Conservation (phyloP, 768 basidiomycete genomes). For the Russula olivacea region DNA sequence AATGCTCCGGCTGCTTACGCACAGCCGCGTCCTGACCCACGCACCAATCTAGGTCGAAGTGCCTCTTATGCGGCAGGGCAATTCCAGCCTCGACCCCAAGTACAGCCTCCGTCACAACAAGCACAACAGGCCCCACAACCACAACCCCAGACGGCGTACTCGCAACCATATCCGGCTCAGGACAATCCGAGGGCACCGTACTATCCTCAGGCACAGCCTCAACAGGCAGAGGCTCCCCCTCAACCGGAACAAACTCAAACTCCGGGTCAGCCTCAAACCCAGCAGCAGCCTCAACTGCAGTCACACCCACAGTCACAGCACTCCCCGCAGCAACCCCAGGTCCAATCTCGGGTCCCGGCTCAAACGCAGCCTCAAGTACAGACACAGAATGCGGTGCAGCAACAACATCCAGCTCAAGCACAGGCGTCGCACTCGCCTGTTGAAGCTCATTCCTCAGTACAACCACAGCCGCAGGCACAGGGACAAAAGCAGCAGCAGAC, state of each 20-base stretch:
- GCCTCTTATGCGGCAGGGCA: slow-evolving; percentile 2
- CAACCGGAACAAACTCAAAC: slow-evolving; percentile 16
- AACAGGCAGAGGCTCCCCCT: slow-evolving; percentile 12
- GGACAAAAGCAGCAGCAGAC: slow-evolving; percentile 36
- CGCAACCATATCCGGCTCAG: slow-evolving; percentile 25
- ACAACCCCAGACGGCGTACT: slow-evolving; percentile 30
- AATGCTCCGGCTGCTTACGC: slow-evolving; percentile 30
- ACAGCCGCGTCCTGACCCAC: slow-evolving; percentile 27
- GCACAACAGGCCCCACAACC: slow-evolving; percentile 23
- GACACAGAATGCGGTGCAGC: slow-evolving; percentile 21
- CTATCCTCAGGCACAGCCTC: slow-evolving; percentile 19
- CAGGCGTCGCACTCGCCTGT: slow-evolving; percentile 27
- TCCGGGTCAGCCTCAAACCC: slow-evolving; percentile 28
- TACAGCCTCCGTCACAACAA: slow-evolving; percentile 31
- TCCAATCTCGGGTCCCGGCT: slow-evolving; percentile 21
- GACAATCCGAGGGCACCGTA: slow-evolving; percentile 26
- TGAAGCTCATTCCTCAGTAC: slow-evolving; percentile 28
- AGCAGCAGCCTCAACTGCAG: slow-evolving; percentile 27
- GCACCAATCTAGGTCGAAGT: neutral
- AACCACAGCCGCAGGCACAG: slow-evolving; percentile 26
- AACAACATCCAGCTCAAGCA: slow-evolving; percentile 25
- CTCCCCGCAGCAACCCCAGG: slow-evolving; percentile 12
- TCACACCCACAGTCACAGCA: neutral
- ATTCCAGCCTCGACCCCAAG: slow-evolving; percentile 28
- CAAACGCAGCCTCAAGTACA: slow-evolving; percentile 34